Base-by-base conservation (phyloP, 305 asterid genomes). In the Caryopteris hybrid region DNA sequence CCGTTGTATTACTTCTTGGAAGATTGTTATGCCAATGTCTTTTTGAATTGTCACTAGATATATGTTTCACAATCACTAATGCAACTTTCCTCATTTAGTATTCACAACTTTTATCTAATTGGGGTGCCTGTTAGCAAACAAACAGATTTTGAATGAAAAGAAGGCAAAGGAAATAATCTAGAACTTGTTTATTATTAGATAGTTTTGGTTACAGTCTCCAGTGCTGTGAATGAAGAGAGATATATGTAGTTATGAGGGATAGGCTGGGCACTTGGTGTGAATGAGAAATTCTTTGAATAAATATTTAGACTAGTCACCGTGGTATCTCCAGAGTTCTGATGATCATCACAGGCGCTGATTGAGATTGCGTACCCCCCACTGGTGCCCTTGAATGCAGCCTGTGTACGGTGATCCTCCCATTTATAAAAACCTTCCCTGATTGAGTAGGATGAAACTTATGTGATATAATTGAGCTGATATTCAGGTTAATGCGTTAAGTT, bases 331-430 rank as follows among this genome's bases (percentile, higher is more conserved):
- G 96, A 80, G 74, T 77, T 88, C 69, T 92, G 93, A 85, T 90
- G 79, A 72, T 92, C 98, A 51, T 88, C 97, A 27, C 98, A 92
- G 53, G 97, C 96, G 68, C 95, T 88, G 65, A 92, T 75, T 58
- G 84, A 85, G 83, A 90, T 78, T 34, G 98, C 98, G 42, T n/a
- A 48, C n/a, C 97, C 98, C 4, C 98, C 98, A 8, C 66, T 81
- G 41, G 95, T 84, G 29, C 97, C 98, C 76, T 67, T 83, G 70
- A 68, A 84, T 11, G 76, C 60, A 55, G 67, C 69, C 48, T 55
- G 61, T 41, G 76, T 12, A 12, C 76, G 73, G n/a, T 90, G 97
- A 78, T 88, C 93, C 63, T 85, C 91, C 98, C 97, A 92, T 68
- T 46, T 73, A 51, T 72, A 83, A 58, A 65, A 73, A 51, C 94